Base-by-base conservation (phyloP, 2,329 filamentous ascomycete species). In the Acrodontium crateriforme region DNA sequence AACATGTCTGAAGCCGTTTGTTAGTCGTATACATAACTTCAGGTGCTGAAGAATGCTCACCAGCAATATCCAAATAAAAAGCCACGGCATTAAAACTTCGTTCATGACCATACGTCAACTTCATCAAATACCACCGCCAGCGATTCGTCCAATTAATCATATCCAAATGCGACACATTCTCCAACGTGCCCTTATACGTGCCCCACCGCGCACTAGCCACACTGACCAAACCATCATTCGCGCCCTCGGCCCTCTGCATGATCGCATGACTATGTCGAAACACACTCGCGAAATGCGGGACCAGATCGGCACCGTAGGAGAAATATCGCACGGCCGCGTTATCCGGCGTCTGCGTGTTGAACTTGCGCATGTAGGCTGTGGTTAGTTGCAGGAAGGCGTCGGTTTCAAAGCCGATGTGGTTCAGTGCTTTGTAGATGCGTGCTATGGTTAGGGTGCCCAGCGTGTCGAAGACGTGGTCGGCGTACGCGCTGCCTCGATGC, bases 91-190 rank as follows among this genome's bases (percentile, higher is more conserved):
- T 75, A 49, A 75, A 76, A 23, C 64, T 70, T 15, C 4, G 18
- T 6, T 15, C 16, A 27, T 38, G 25, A 16, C 25, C 18, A 16
- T 24, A 2, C 11, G n/a, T 7, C 9, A 11, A 22, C 4, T 22
- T 4, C 20, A 22, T 8, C 4, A 12, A 8, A 22, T 8, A 58
- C 65, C 67, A 71, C 39, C 71, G 65, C 19, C 74, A 41, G 16
- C 69, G 56, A 37, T 74, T 75, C 16, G 68, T 71, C 71, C 71
- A 76, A 40, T 76, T 76, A 49, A 76, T 76, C 36, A 75, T 45
- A 40, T 76, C 71, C 25, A 76, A 47, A 52, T 76, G 71, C 46
- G 65, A 73, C 32, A 74, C 71, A 3, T 67, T 67, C n/a, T 71
- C 56, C 27, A 76, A 44, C 1, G 71, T 76, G 16, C 71, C 71